Conservation (phyloP, 208 protist genomes). For the Trypanosoma rangeli region DNA sequence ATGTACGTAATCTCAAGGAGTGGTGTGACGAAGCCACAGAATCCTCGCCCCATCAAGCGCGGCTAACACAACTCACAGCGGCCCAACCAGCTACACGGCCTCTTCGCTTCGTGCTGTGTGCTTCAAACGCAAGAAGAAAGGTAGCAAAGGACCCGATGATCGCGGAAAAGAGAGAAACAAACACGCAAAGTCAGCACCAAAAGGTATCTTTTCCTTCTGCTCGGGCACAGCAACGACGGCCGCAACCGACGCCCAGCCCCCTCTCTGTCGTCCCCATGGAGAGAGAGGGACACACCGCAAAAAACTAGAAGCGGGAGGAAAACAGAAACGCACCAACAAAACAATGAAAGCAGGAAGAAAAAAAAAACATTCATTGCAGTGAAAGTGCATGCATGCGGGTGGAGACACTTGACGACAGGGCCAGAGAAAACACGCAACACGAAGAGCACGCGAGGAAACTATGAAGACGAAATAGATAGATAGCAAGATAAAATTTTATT, state of each 20-base stretch:
- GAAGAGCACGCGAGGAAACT: background rate
- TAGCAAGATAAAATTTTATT: no score
- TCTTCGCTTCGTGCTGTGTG: background rate
- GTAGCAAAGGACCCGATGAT: conserved; percentile 15
- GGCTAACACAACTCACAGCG: background rate
- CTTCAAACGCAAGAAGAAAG: conserved; percentile 15
- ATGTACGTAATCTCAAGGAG: conserved; percentile 17
- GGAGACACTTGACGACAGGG: background rate
- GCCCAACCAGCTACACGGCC: background rate
- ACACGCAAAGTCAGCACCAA: background rate
- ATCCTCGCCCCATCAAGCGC: background rate
- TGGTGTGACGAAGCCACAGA: conserved; percentile 5
- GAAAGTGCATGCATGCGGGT: background rate
- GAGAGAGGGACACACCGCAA: conserved; percentile 2
- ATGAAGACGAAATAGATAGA: background rate
- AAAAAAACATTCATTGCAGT: background rate
- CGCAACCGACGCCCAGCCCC: background rate
- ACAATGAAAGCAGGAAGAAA: background rate
- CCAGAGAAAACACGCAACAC: background rate
- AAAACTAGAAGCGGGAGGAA: no score
- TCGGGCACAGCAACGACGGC: no score
- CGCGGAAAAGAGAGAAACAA: conserved; percentile 5
- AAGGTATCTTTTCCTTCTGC: background rate
- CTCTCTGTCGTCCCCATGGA: background rate
- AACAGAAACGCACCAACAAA: background rate